Conservation (phyloP, 23 red algal species). For the Cyanidium caldarium region DNA sequence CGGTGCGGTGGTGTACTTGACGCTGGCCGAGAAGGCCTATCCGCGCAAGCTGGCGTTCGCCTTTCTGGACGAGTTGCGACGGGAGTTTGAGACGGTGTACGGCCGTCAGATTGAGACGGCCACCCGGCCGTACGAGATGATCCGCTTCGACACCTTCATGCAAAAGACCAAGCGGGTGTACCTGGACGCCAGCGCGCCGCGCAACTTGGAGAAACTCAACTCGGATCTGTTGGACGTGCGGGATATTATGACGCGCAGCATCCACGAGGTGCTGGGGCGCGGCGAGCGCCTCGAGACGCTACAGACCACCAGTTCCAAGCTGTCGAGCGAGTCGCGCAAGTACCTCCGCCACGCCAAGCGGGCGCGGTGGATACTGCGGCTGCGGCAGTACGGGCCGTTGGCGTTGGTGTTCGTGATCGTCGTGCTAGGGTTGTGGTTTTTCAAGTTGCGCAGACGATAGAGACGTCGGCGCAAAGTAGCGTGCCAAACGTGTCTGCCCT, state of each 20-base stretch:
- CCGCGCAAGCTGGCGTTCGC: conserved; percentile 74
- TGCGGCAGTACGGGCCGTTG: conserved; percentile 61
- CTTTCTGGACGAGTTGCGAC: conserved; percentile 85
- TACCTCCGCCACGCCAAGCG: conserved; percentile 57
- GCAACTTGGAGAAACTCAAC: conserved; percentile 87
- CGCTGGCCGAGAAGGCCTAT: conserved; percentile 76
- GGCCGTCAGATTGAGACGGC: conserved; percentile 55
- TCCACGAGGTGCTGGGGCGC: conserved; percentile 83
- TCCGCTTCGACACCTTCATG: conserved; percentile 92
- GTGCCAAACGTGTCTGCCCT: no score
- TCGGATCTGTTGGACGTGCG: conserved; percentile 85
- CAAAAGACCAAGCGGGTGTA: conserved; percentile 98
- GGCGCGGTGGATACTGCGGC: conserved; percentile 57
- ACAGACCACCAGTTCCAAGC: conserved; percentile 3
- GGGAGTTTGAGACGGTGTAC: conserved; percentile 76
- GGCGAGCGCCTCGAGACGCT: conserved; percentile 61
- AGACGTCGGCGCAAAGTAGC: no score
- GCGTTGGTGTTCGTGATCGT: conserved; percentile 22
- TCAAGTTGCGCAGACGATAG: neutral
- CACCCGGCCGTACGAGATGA: conserved; percentile 83
- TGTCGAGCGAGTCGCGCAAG: conserved; percentile 33
- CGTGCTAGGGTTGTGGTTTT: conserved; percentile 14
- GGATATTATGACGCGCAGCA: conserved; percentile 93
- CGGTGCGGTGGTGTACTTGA: conserved; percentile 54
- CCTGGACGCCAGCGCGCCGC: conserved; percentile 68